A percentile compares a stretch with the other conserved stretches of the same genome.
These are phyloP conservation scores for Colletotrichum gloeosporioides DNA, from an alignment of 2,329 filamentous ascomycete genomes.

Conservation along the genomic window DNA sequence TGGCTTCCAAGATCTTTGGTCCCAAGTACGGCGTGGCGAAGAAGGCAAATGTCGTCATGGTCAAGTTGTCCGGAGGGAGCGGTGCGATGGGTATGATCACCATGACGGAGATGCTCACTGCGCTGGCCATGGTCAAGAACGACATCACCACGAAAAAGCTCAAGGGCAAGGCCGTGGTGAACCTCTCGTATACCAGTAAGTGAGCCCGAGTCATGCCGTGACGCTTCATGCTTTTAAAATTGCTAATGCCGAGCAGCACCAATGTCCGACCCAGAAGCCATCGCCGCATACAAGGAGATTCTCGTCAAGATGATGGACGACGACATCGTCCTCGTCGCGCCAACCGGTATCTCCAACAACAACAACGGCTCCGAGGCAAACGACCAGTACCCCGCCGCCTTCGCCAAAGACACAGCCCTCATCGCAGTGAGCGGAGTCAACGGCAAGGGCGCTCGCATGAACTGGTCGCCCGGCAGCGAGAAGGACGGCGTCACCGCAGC, in stretches of 20 bases:
- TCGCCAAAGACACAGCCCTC: background rate
- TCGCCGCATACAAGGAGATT: background rate
- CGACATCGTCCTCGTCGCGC: background rate
- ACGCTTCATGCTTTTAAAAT: background rate
- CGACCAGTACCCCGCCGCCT: background rate
- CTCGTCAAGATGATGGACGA: background rate
- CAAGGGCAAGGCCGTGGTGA: background rate
- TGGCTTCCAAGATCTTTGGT: background rate
- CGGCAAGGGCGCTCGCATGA: background rate
- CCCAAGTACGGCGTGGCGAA: background rate
- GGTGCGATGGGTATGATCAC: background rate
- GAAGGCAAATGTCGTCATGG: background rate
- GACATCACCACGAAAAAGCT: background rate
- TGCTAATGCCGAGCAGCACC: background rate
- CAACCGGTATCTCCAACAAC: background rate
- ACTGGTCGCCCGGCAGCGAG: background rate
- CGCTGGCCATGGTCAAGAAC: background rate
- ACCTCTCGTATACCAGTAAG: background rate
- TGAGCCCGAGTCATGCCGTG: background rate
- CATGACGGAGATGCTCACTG: background rate
- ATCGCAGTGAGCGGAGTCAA: background rate
- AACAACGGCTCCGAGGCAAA: background rate
- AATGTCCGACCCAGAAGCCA: background rate
- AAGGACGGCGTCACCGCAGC: background rate
- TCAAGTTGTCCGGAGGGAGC: background rate